A percentile compares a stretch with the other conserved stretches of the same genome.
Evolutionary conservation across 2,329 filamentous ascomycete genomes (phyloP).

Genomic region (Neonectria sp.): DNA sequence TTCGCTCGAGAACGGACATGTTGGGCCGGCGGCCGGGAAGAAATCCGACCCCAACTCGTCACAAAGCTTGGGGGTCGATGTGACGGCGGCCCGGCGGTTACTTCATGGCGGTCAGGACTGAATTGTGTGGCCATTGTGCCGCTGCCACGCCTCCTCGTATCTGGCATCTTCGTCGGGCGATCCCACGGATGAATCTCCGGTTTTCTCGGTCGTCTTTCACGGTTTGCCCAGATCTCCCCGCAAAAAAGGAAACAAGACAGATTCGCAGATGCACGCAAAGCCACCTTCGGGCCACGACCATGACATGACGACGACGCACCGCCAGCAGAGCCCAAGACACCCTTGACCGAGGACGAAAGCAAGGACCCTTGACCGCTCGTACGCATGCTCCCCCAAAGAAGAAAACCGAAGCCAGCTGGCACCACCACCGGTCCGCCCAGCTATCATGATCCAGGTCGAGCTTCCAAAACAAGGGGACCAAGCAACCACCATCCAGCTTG

Average conservation of each 20-base stretch:
- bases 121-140: constrained; percentile 1
- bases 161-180: not conserved
- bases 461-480: not conserved
- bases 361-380: not conserved
- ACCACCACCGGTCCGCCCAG: constrained; percentile 6
- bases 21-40: constrained; percentile 25
- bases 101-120: constrained; percentile 13
- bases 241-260: constrained; percentile 3
- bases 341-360: not conserved
- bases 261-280: constrained; percentile 10
- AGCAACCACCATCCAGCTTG: not conserved
- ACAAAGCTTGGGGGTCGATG: not conserved
- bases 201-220: not conserved
- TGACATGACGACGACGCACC: constrained; percentile 1
- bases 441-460: constrained; percentile 7
- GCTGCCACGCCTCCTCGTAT: constrained; percentile 9
- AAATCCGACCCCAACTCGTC: constrained; percentile 20
- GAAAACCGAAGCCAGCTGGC: constrained; percentile 26
- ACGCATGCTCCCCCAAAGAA: constrained; percentile 9
- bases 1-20: constrained; percentile 11
- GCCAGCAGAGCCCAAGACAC: constrained; percentile 1
- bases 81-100: constrained; percentile 9
- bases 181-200: not conserved
- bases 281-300: not conserved
- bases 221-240: constrained; percentile 5